Evolutionary conservation across 1,139 yeast species (phyloP), one percentile per base, ranked within the genome.

Genomic region (Yamadazyma dushanensis): DNA sequence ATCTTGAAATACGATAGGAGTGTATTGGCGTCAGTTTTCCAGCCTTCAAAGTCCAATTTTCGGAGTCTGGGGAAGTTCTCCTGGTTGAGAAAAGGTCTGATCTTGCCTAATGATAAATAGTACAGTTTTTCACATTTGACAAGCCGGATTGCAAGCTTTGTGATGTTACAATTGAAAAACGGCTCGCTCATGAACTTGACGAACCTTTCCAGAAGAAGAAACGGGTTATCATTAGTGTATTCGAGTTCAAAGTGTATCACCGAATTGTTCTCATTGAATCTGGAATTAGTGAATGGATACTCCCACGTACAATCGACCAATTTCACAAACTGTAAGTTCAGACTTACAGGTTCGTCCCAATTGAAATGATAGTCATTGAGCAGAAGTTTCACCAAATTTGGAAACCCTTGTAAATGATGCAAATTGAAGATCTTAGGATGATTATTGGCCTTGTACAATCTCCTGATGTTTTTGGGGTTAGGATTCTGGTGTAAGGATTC

Each of bases 281-380:
- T 59, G 3, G 57, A 44, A 9, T 66, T 44, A 8, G 57, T 47
- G 40, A 70, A 70, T 1, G 76, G 76, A 34, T 65, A 70, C 34
- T 64, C 72, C 76, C 76, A 70, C 1, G 68, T 58, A 48, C 76
- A 70, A 44, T 69, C 59, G 8, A 47, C 40, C 5, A 70, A 47
- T 3, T 45, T 29, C 11, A 46, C 18, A 13, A 26, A 16, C 21
- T 29, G 32, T 11, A 69, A 26, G 9, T 39, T 40, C 8, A 43
- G 35, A 32, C 31, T 26, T 24, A 29, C 2, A 35, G 20, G 8
- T 5, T 48, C 46, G 8, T 51, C 61, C 67, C 65, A 66, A 45
- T 59, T 56, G 41, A 63, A 56, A 44, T 64, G 61, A 43, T 66
- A 69, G 16, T 56, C 50, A 29, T 54, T 39, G 4, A 70, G 50